A percentile compares a stretch with the other conserved stretches of the same genome.
Evolutionary conservation across 2,329 filamentous ascomycete genomes (phyloP).

Genomic region (Aspergillus pseudonomiae): DNA sequence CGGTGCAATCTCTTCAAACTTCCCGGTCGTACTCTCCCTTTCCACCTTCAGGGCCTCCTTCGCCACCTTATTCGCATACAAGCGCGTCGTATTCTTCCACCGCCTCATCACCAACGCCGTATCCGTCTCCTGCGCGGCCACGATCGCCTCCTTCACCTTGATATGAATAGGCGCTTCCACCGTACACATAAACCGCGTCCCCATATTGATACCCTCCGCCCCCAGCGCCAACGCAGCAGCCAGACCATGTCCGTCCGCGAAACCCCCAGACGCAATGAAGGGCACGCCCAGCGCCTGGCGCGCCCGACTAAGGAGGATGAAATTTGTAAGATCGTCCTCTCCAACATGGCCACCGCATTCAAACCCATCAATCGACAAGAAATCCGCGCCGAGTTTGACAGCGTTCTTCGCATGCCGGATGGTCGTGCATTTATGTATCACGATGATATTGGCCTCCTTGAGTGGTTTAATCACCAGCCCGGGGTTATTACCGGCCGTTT

Average conservation of each 20-base stretch:
- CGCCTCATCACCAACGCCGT: too few species aligned
- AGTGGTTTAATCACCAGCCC: slow-evolving; percentile 87
- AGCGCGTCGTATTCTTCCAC: too few species aligned
- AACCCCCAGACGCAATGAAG: background rate
- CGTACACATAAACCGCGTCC: too few species aligned
- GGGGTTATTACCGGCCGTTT: slow-evolving; percentile 88
- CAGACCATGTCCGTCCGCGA: background rate
- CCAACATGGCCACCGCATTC: slow-evolving; percentile 76
- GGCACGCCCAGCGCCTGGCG: background rate
- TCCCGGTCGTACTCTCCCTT: too few species aligned
- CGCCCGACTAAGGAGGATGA: background rate
- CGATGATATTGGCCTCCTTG: slow-evolving; percentile 74
- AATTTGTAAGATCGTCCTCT: background rate
- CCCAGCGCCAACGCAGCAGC: too few species aligned
- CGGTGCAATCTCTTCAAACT: too few species aligned
- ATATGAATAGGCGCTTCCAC: too few species aligned
- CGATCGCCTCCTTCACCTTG: too few species aligned
- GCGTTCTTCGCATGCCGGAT: slow-evolving; percentile 91
- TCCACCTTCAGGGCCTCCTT: too few species aligned
- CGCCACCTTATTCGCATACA: too few species aligned
- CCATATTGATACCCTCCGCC: too few species aligned
- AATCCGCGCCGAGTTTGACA: slow-evolving; percentile 92
- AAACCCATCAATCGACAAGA: slow-evolving; percentile 95
- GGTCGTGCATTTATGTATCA: slow-evolving; percentile 68
- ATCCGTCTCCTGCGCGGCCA: too few species aligned